Conservation (phyloP, 306 rosid genomes). For the Styphnolobium japonicum region DNA sequence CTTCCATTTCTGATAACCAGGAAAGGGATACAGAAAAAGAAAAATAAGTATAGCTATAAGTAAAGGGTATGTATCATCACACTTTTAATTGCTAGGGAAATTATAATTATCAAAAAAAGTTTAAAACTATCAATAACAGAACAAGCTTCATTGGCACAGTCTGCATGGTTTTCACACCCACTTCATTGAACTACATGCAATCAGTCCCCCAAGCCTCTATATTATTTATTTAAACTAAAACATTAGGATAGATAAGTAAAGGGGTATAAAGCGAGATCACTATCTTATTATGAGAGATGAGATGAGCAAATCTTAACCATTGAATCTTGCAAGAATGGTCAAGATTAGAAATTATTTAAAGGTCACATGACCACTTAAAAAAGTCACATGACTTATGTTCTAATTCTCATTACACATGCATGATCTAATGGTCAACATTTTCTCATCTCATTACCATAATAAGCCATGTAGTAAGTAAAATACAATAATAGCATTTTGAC, state of each 20-base stretch:
- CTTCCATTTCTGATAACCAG: background rate
- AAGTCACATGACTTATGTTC: background rate
- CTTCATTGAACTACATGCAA: background rate
- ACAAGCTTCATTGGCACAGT: background rate
- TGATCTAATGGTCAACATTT: background rate
- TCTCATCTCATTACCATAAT: background rate
- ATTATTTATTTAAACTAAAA: background rate
- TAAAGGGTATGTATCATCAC: background rate
- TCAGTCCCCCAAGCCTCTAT: background rate
- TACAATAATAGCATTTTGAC: background rate
- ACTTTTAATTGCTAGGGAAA: background rate
- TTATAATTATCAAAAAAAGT: background rate
- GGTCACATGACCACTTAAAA: background rate
- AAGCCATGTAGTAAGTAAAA: background rate
- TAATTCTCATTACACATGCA: background rate
- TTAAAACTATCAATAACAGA: constrained; percentile 21
- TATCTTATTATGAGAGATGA: background rate
- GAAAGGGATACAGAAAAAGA: background rate
- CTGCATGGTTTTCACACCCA: background rate
- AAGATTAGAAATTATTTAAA: background rate
- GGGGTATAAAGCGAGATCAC: background rate
- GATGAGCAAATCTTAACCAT: background rate
- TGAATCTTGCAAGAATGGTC: background rate
- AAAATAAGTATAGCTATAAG: background rate
- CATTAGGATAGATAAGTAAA: background rate